Percentiles rank a stretch among this genome's conserved stretches.
Evolutionary conservation across 768 basidiomycete species (phyloP).

Genomic region (Collybia nuda): DNA sequence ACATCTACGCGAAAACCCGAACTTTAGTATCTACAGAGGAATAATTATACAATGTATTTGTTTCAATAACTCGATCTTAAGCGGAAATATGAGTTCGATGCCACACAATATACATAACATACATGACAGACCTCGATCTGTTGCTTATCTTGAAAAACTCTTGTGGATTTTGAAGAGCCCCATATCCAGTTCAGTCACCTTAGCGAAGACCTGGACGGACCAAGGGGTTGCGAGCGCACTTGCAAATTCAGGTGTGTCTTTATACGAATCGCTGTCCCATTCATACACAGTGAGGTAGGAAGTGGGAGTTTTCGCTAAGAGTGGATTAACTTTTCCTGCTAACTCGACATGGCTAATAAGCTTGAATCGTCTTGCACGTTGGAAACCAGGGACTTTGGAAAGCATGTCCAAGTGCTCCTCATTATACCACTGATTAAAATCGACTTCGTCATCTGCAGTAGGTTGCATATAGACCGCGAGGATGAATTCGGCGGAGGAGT

Average conservation of each 20-base stretch:
- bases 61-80: too few species aligned
- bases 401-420: slow-evolving; percentile 26
- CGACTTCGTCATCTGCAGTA: slow-evolving; percentile 19
- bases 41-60: too few species aligned
- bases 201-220: slow-evolving; percentile 7
- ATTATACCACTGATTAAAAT: slow-evolving; percentile 29
- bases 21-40: too few species aligned
- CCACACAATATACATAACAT: too few species aligned
- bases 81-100: not conserved
- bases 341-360: slow-evolving; percentile 12
- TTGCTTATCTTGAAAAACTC: not conserved
- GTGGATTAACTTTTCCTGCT: slow-evolving; percentile 7
- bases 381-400: slow-evolving; percentile 25
- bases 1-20: too few species aligned
- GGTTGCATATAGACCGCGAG: slow-evolving; percentile 16
- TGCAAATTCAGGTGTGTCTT: slow-evolving; percentile 11
- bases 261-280: slow-evolving; percentile 8
- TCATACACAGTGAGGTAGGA: slow-evolving; percentile 13
- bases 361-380: slow-evolving; percentile 22
- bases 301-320: slow-evolving; percentile 2
- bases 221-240: slow-evolving; percentile 8
- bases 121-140: too few species aligned
- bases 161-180: slow-evolving; percentile 8
- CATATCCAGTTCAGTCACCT: slow-evolving; percentile 3
- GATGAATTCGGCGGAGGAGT: slow-evolving; percentile 14